These are phyloP conservation scores for Whalleya microplaca DNA, from an alignment of 2,329 filamentous ascomycete species.

Conservation along the genomic window DNA sequence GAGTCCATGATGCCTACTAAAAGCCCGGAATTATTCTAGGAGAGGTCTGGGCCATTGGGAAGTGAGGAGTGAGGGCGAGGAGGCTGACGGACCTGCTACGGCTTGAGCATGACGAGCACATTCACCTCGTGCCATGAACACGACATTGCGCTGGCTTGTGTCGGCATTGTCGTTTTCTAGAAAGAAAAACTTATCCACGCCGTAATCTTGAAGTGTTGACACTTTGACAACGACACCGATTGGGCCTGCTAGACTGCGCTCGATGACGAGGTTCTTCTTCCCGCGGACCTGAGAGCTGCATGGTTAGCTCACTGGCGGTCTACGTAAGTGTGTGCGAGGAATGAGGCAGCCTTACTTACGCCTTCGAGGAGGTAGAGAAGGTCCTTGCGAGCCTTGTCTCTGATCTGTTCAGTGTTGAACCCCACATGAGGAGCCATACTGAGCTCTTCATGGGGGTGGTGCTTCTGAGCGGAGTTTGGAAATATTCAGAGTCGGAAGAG, in stretches of 20 bases:
- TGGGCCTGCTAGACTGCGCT: constrained; percentile 85
- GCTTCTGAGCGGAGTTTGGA: constrained; percentile 18
- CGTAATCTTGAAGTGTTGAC: constrained; percentile 93
- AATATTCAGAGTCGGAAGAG: constrained; percentile 5
- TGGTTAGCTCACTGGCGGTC: constrained; percentile 24
- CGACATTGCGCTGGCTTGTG: constrained; percentile 89
- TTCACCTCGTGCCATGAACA: constrained; percentile 92
- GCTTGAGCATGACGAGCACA: constrained; percentile 80
- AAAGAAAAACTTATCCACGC: constrained; percentile 96
- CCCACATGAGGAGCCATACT: constrained; percentile 70
- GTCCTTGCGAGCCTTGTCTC: constrained; percentile 83
- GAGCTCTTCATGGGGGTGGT: constrained; percentile 53
- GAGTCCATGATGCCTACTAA: constrained; percentile 22
- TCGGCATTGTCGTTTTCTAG: constrained; percentile 95
- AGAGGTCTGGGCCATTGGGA: background rate
- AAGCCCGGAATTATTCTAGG: constrained; percentile 7
- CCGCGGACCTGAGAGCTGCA: constrained; percentile 74
- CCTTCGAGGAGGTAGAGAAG: constrained; percentile 89
- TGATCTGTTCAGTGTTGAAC: constrained; percentile 77
- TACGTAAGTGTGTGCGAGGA: constrained; percentile 14
- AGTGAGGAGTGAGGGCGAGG: constrained; percentile 3
- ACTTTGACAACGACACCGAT: constrained; percentile 94
- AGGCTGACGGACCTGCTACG: constrained; percentile 76
- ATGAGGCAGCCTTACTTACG: constrained; percentile 65
- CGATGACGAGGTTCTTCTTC: constrained; percentile 97